phyloP scores from a whole-genome alignment of 2,329 filamentous ascomycete species.

The Fusarium tjaetaba region DNA sequence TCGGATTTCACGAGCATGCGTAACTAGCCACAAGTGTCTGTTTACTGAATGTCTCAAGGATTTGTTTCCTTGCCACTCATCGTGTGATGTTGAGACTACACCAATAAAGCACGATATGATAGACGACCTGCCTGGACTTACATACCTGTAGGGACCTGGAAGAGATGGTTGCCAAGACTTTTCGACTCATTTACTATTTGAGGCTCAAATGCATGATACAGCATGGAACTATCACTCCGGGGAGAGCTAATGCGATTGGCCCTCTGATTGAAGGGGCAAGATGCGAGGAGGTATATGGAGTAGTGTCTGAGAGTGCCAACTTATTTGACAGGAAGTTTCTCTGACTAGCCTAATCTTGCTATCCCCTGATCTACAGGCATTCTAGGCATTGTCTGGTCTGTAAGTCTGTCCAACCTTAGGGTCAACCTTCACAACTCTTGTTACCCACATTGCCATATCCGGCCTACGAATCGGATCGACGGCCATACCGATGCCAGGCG shows the following conservation, averaged over 20 bases:
- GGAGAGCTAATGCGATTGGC: neutral
- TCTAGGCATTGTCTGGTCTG: neutral
- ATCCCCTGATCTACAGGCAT: neutral
- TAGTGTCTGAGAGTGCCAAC: neutral
- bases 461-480: neutral
- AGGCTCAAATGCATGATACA: neutral
- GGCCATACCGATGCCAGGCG: slow-evolving; percentile 10
- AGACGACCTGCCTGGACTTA: neutral
- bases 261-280: neutral
- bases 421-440: neutral
- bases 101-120: neutral
- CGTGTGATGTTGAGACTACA: neutral
- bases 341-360: neutral
- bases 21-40: neutral
- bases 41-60: neutral
- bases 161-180: neutral
- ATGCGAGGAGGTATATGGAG: neutral
- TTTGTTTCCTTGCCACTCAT: neutral
- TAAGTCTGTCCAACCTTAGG: neutral
- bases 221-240: neutral
- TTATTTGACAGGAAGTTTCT: neutral
- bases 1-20: neutral
- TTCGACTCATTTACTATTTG: neutral
- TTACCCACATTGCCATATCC: slow-evolving; percentile 17
- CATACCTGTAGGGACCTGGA: neutral